A percentile compares a stretch with the other conserved stretches of the same genome.
These are phyloP conservation scores for Adansonia digitata DNA, from an alignment of 345 rosid genomes.

Conservation along the genomic window DNA sequence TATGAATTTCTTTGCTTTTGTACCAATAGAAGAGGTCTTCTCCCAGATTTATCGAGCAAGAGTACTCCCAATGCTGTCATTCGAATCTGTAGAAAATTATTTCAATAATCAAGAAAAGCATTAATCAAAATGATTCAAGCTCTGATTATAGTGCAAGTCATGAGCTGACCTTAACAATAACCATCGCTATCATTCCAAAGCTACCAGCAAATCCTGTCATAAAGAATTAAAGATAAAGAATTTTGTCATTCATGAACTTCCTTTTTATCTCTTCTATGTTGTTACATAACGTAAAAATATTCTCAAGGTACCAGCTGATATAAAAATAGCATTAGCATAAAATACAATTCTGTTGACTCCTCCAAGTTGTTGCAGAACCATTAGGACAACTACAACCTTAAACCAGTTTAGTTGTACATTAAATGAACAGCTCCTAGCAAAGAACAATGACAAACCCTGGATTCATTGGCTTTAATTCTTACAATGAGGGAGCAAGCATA, in stretches of 20 bases:
- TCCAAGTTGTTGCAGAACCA: constrained; percentile 79
- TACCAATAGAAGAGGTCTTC: constrained; percentile 76
- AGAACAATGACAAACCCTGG: not conserved
- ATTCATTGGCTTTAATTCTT: constrained; percentile 13
- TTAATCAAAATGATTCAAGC: not conserved
- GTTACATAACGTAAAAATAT: not conserved
- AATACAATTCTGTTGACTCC: constrained; percentile 55
- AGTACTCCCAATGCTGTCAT: constrained; percentile 60
- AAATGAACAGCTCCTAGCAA: not conserved
- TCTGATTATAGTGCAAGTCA: not conserved
- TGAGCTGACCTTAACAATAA: constrained; percentile 62
- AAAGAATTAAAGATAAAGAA: not conserved
- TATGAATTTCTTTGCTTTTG: not conserved
- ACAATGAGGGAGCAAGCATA: constrained; percentile 38
- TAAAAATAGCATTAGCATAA: constrained; percentile 49
- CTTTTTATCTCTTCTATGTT: not conserved
- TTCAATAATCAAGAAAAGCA: not conserved
- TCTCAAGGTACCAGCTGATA: constrained; percentile 40
- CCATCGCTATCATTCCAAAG: constrained; percentile 66
- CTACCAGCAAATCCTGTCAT: constrained; percentile 63
- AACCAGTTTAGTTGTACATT: not conserved
- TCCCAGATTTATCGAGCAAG: constrained; percentile 69
- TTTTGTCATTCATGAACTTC: not conserved
- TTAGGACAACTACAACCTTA: constrained; percentile 67
- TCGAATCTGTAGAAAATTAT: constrained; percentile 47